phyloP scores from a whole-genome alignment of 2,329 filamentous ascomycete genomes.

The Metarhizium anisopliae region DNA sequence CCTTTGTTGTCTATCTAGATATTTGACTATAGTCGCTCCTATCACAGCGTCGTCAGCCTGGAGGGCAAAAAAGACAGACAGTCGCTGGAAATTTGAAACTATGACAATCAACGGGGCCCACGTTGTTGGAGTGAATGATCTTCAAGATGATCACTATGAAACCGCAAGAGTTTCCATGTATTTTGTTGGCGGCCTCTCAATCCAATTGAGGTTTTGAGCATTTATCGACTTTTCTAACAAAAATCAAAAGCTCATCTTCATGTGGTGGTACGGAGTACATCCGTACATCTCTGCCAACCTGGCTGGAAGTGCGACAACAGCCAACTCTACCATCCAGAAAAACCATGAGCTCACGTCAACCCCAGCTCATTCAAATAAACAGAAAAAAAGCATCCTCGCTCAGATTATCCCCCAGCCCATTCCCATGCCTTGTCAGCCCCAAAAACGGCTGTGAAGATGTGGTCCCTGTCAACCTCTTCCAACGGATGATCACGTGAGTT shows the following conservation, averaged over 20 bases:
- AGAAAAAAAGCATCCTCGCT: too few relatives aligned
- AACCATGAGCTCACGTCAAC: too few relatives aligned
- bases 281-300: too few relatives aligned
- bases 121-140: not conserved
- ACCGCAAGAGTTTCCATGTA: not conserved
- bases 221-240: not conserved
- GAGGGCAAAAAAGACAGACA: not conserved
- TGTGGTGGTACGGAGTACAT: too few relatives aligned
- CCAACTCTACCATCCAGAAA: too few relatives aligned
- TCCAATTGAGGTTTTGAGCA: not conserved
- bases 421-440: too few relatives aligned
- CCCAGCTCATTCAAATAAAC: too few relatives aligned
- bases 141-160: not conserved
- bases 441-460: too few relatives aligned
- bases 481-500: conserved; percentile 10
- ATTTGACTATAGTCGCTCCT: not conserved
- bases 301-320: too few relatives aligned
- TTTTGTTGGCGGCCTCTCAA: not conserved
- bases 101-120: not conserved
- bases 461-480: not conserved
- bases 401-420: too few relatives aligned
- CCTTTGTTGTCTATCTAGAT: conserved; percentile 3
- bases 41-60: not conserved
- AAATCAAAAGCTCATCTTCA: too few relatives aligned
- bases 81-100: not conserved